Percentiles rank a stretch among this genome's conserved stretches.
Evolutionary conservation across 208 protist species (phyloP).

Genomic region (Leptomonas seymouri): DNA sequence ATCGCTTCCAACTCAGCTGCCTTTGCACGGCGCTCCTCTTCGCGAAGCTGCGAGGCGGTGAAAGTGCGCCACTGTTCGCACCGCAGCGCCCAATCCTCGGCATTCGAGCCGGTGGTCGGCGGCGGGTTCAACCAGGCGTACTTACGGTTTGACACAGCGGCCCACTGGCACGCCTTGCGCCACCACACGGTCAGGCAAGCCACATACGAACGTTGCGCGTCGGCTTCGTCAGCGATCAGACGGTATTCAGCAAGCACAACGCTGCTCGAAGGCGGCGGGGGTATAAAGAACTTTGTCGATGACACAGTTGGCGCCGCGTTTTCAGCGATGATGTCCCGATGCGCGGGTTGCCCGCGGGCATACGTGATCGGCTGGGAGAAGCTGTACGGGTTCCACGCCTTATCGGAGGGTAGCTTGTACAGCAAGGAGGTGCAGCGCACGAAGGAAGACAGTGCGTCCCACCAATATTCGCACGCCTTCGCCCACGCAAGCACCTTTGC

Average conservation of each 20-base stretch:
- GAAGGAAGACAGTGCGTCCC: conserved; percentile 1
- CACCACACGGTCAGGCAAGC: conserved; percentile 17
- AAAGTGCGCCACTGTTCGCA: conserved; percentile 21
- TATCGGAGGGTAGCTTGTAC: conserved; percentile 3
- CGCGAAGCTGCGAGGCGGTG: conserved; percentile 7
- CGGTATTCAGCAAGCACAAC: conserved; percentile 6
- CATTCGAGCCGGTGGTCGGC: conserved; percentile 25
- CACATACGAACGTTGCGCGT: conserved; percentile 12
- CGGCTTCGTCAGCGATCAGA: background rate
- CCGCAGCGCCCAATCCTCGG: conserved; percentile 13
- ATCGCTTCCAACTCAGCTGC: conserved; percentile 4
- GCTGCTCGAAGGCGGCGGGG: conserved; percentile 20
- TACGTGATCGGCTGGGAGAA: conserved; percentile 5
- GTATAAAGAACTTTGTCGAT: conserved; percentile 6
- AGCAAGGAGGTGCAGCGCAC: conserved; percentile 2
- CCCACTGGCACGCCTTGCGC: conserved; percentile 30
- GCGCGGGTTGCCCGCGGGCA: background rate
- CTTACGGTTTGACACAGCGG: conserved; percentile 2
- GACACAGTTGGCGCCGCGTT: background rate
- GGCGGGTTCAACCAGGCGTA: conserved; percentile 29
- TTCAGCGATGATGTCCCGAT: background rate
- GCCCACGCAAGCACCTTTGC: conserved; percentile 4
- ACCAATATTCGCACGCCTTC: conserved; percentile 18
- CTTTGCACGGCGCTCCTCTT: conserved; percentile 6
- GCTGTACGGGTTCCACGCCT: conserved; percentile 32